Conservation (phyloP, 164 flowering plant genomes). For the Liriodendron chinense region DNA sequence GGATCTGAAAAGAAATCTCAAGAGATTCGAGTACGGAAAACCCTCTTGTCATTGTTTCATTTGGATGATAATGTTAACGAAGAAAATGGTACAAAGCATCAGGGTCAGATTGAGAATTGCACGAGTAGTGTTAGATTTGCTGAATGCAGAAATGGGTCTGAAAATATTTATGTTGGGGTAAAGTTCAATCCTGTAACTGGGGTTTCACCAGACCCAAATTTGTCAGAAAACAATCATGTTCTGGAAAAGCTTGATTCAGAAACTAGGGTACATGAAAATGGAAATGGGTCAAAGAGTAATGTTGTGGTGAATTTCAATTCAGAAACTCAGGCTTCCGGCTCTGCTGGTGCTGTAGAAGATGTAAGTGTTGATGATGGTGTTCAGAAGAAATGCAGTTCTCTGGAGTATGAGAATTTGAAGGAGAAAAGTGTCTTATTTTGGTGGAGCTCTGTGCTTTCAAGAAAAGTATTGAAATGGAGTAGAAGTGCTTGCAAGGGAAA, state of each 20-base stretch:
- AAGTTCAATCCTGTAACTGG: not conserved
- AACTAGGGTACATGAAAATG: not conserved
- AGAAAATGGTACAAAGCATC: slow-evolving; percentile 1
- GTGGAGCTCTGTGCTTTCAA: slow-evolving; percentile 5
- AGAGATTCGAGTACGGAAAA: slow-evolving; percentile 7
- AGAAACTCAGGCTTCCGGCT: slow-evolving; percentile 1
- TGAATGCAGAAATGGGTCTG: slow-evolving; percentile 8
- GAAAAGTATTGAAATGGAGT: slow-evolving; percentile 10
- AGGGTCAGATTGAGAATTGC: not conserved
- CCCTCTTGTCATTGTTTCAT: slow-evolving; percentile 17
- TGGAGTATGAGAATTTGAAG: slow-evolving; percentile 5
- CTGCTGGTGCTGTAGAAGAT: not conserved
- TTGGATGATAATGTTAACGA: slow-evolving; percentile 10
- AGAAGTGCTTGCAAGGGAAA: not conserved
- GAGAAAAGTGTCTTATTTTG: slow-evolving; percentile 8
- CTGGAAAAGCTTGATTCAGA: not conserved
- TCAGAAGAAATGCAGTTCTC: not conserved
- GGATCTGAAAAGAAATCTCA: slow-evolving; percentile 4
- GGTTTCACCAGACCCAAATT: not conserved
- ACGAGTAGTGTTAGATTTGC: not conserved
- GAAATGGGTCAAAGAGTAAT: not conserved
- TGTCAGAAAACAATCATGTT: not conserved
- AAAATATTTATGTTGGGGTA: not conserved
- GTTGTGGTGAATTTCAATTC: not conserved
- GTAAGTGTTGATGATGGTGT: not conserved